These are phyloP conservation scores for Bothriochloa decipiens DNA, from an alignment of 176 grass and related monocot species.

Conservation along the genomic window DNA sequence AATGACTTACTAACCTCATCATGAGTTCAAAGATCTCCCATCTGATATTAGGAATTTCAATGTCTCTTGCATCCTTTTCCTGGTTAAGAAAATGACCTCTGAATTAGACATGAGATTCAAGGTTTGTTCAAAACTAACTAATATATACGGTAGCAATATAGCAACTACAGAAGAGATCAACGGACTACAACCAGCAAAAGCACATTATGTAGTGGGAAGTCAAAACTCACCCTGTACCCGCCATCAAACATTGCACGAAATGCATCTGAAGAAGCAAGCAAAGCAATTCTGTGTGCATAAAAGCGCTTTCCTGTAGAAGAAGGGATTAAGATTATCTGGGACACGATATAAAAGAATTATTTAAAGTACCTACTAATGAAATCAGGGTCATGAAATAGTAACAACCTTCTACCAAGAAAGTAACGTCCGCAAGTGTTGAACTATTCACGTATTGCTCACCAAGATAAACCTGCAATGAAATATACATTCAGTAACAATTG, in stretches of 20 bases:
- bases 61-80: constrained; percentile 99
- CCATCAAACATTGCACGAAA: constrained; percentile 99
- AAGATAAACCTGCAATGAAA: constrained; percentile 81
- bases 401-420: constrained; percentile 97
- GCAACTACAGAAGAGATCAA: constrained; percentile 30
- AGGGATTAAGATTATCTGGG: neutral
- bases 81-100: constrained; percentile 46
- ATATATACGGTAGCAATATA: neutral
- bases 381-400: constrained; percentile 31
- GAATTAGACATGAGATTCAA: constrained; percentile 19
- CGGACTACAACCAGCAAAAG: constrained; percentile 29
- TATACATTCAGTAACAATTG: constrained; percentile 11
- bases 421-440: constrained; percentile 94
- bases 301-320: constrained; percentile 76
- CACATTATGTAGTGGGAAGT: constrained; percentile 31
- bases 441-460: constrained; percentile 97
- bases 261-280: constrained; percentile 99
- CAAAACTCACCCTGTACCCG: constrained; percentile 86
- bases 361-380: constrained; percentile 7
- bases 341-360: constrained; percentile 16
- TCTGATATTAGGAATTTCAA: constrained; percentile 98
- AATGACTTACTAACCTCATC: constrained; percentile 74
- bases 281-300: constrained; percentile 96
- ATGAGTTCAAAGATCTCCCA: constrained; percentile 96
- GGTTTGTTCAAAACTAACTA: constrained; percentile 13